These are phyloP conservation scores for Ceratobasidium sp. DNA, from an alignment of 1,284 basidiomycete species.

Conservation along the genomic window DNA sequence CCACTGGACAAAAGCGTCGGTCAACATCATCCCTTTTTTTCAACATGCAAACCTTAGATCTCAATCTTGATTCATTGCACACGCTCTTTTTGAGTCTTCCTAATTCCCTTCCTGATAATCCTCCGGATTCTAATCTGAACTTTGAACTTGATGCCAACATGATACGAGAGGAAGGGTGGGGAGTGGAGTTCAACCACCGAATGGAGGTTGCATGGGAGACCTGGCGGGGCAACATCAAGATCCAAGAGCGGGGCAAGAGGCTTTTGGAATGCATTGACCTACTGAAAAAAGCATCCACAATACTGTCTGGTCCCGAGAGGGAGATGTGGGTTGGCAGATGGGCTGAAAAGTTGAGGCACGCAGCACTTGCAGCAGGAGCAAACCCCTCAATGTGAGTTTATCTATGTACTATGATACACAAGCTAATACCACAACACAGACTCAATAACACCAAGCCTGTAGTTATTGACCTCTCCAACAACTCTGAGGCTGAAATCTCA, in stretches of 20 bases:
- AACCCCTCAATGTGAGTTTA: not conserved
- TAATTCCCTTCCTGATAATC: not conserved
- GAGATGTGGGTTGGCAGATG: slow-evolving; percentile 1
- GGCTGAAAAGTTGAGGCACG: not conserved
- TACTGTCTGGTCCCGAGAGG: not conserved
- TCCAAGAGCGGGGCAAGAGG: not conserved
- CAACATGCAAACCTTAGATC: not conserved
- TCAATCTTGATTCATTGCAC: not conserved
- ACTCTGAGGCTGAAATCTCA: not conserved
- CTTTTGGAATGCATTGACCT: not conserved
- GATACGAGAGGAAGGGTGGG: not conserved
- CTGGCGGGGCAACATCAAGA: not conserved
- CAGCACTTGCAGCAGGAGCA: not conserved
- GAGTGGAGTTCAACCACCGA: not conserved
- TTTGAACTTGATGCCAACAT: not conserved
- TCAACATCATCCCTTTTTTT: not conserved
- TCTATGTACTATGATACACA: not conserved
- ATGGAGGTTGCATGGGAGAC: slow-evolving; percentile 6
- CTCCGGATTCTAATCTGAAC: not conserved
- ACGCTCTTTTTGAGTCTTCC: not conserved
- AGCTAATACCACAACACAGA: too few relatives aligned
- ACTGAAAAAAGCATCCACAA: not conserved
- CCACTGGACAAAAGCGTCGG: not conserved
- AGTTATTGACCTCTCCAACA: not conserved
- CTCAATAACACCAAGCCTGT: not conserved